phyloP scores from a whole-genome alignment of 2,329 filamentous ascomycete genomes.

The Camillea tinctor region DNA sequence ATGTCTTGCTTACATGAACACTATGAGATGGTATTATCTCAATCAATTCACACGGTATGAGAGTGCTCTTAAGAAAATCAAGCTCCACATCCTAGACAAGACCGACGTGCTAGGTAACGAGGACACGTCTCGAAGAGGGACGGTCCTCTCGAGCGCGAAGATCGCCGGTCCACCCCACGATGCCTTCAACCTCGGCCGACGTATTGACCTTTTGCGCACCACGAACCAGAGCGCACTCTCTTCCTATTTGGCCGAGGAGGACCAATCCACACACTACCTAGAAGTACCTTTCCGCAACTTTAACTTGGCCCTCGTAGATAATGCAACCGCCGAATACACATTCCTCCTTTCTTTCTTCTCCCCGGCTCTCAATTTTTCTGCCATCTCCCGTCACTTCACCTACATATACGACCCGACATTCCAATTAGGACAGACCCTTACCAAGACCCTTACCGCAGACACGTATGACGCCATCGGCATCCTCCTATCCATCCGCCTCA shows the following conservation, averaged over 20 bases:
- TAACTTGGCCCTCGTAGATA: constrained; percentile 91
- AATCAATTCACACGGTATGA: constrained; percentile 90
- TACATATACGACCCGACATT: constrained; percentile 91
- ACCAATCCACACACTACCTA: constrained; percentile 79
- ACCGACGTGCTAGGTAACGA: constrained; percentile 82
- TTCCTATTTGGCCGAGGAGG: constrained; percentile 88
- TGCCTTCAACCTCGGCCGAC: constrained; percentile 82
- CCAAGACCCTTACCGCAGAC: constrained; percentile 71
- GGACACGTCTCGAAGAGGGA: constrained; percentile 63
- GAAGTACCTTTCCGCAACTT: constrained; percentile 92
- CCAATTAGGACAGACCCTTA: constrained; percentile 73
- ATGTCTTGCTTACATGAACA: constrained; percentile 90
- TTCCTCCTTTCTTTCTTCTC: constrained; percentile 91
- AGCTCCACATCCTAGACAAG: constrained; percentile 78
- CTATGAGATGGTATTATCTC: constrained; percentile 97
- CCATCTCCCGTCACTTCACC: constrained; percentile 78
- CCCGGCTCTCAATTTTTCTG: constrained; percentile 69
- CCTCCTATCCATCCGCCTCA: constrained; percentile 86
- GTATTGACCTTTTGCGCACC: constrained; percentile 77
- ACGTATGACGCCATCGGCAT: constrained; percentile 84
- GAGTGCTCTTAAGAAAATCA: constrained; percentile 79
- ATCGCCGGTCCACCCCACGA: constrained; percentile 67
- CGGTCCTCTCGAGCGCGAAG: constrained; percentile 52
- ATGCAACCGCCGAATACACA: constrained; percentile 90
- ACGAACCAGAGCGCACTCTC: constrained; percentile 74